phyloP scores from a whole-genome alignment of 129 eudicot genomes.

The Centaurea solstitialis region DNA sequence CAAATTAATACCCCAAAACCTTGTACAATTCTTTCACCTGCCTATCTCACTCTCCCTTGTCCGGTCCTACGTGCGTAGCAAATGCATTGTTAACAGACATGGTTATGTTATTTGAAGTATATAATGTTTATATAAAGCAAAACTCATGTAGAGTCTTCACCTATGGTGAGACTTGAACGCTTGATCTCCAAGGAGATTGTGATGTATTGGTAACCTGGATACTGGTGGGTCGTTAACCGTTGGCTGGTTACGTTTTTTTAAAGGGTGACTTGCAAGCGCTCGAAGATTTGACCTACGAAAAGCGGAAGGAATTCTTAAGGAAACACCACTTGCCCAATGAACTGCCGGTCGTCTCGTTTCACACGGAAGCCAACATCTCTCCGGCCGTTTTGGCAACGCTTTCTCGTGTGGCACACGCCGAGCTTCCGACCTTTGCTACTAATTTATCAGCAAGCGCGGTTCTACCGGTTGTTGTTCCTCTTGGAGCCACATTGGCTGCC shows the following conservation, averaged over 20 bases:
- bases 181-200: background rate
- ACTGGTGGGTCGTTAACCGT: background rate
- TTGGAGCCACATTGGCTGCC: slow-evolving; percentile 95
- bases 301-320: slow-evolving; percentile 61
- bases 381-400: slow-evolving; percentile 86
- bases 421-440: slow-evolving; percentile 61
- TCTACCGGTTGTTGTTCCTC: slow-evolving; percentile 84
- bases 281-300: slow-evolving; percentile 86
- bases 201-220: background rate
- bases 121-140: no score
- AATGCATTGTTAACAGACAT: no score
- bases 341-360: slow-evolving; percentile 82
- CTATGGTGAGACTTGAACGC: background rate
- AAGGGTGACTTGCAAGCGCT: slow-evolving; percentile 96
- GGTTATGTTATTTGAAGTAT: no score
- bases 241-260: slow-evolving; percentile 20
- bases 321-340: slow-evolving; percentile 65
- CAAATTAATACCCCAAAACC: no score
- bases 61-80: no score
- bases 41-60: no score
- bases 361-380: slow-evolving; percentile 84
- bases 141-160: no score
- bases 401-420: slow-evolving; percentile 89
- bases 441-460: slow-evolving; percentile 47
- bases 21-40: no score